These are phyloP conservation scores for Cinchona pubescens DNA, from an alignment of 257 asterid genomes.

Conservation along the genomic window DNA sequence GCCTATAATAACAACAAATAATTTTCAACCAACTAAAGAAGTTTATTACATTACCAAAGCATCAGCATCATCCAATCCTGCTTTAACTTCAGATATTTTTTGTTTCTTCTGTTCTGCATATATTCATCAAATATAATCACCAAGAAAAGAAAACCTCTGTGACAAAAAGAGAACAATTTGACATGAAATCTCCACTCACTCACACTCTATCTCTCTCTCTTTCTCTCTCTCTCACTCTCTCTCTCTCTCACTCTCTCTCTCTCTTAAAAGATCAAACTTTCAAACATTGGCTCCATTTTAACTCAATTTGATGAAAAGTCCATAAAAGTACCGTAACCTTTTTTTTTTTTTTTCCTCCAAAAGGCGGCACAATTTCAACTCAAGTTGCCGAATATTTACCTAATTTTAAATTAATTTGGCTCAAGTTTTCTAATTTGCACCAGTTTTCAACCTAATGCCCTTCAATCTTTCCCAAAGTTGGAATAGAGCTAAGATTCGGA, in stretches of 20 bases:
- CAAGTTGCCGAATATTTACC: background rate
- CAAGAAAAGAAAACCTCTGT: background rate
- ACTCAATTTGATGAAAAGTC: background rate
- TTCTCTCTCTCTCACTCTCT: background rate
- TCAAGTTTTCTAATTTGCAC: background rate
- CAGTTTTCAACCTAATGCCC: background rate
- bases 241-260: background rate
- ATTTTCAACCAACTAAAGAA: background rate
- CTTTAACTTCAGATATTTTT: conserved; percentile 46
- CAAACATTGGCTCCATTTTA: background rate
- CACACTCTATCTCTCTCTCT: too few species aligned
- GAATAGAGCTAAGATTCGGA: background rate
- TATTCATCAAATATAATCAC: conserved; percentile 10
- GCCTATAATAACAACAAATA: background rate
- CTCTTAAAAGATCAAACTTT: background rate
- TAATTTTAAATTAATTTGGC: background rate
- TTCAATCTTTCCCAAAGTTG: background rate
- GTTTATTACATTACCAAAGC: conserved; percentile 43
- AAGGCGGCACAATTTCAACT: background rate
- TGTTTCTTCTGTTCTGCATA: conserved; percentile 69
- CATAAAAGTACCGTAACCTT: too few species aligned
- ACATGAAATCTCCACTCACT: too few species aligned
- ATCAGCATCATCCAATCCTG: conserved; percentile 63
- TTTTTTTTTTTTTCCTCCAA: too few species aligned
- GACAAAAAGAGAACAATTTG: background rate